phyloP scores from a whole-genome alignment of 2,329 filamentous ascomycete species.

The Epichloe uncinata region DNA sequence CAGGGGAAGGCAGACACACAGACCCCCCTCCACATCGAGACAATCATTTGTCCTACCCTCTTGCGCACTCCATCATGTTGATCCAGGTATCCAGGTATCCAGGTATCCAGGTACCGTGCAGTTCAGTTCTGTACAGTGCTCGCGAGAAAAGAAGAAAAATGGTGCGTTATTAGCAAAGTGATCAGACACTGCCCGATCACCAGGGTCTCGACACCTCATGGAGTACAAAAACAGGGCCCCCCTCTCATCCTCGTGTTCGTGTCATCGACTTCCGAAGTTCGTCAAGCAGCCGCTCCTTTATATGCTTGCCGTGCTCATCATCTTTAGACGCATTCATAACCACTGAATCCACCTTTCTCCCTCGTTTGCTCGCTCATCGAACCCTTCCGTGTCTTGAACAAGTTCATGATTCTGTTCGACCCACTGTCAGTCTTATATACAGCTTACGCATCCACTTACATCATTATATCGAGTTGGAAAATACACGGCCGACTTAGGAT shows the following conservation, averaged over 20 bases:
- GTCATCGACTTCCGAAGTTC: constrained; percentile 9
- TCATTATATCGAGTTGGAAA: not conserved
- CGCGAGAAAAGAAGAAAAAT: constrained; percentile 15
- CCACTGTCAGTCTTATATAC: not conserved
- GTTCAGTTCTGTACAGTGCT: not conserved
- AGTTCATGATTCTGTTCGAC: constrained; percentile 1
- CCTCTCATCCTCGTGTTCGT: constrained; percentile 13
- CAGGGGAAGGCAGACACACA: constrained; percentile 19
- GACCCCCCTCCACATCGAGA: constrained; percentile 19
- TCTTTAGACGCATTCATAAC: constrained; percentile 10
- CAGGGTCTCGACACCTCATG: constrained; percentile 13
- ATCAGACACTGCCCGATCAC: constrained; percentile 11
- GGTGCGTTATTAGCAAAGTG: constrained; percentile 15
- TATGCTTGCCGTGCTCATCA: constrained; percentile 11
- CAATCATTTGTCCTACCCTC: constrained; percentile 18
- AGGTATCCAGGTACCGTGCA: constrained; percentile 10
- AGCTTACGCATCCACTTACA: constrained; percentile 1
- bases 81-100: constrained; percentile 10
- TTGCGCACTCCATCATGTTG: constrained; percentile 15
- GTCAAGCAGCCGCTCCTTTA: constrained; percentile 8
- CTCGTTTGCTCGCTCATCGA: constrained; percentile 9
- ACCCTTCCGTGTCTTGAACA: constrained; percentile 2
- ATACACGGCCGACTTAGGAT: not conserved
- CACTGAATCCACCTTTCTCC: constrained; percentile 12
- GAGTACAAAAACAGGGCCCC: constrained; percentile 19